These are phyloP conservation scores for Thelonectria blattea DNA, from an alignment of 2,329 filamentous ascomycete genomes.

Conservation along the genomic window DNA sequence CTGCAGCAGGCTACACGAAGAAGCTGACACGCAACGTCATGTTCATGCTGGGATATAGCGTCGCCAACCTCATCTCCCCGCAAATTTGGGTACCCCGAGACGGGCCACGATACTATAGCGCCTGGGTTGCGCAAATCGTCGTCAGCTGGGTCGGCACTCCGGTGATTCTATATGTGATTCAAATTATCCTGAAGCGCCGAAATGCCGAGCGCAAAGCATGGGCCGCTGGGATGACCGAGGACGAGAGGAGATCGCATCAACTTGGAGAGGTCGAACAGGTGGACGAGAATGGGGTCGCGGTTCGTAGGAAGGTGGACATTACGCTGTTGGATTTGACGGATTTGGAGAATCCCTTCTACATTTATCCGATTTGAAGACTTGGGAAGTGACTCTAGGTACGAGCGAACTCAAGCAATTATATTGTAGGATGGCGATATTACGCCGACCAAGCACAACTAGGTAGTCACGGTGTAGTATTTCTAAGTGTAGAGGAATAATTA, in stretches of 20 bases:
- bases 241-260: conserved; percentile 30
- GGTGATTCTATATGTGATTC: conserved; percentile 41
- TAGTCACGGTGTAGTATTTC: too few relatives aligned
- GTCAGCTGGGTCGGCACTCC: conserved; percentile 45
- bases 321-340: conserved; percentile 47
- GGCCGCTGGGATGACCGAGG: conserved; percentile 29
- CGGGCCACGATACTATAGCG: conserved; percentile 36
- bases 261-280: conserved; percentile 26
- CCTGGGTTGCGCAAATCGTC: conserved; percentile 34
- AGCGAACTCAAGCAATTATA: too few relatives aligned
- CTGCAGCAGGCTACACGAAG: conserved; percentile 49
- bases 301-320: conserved; percentile 43
- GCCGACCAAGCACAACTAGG: too few relatives aligned
- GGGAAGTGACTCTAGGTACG: too few relatives aligned
- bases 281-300: conserved; percentile 40
- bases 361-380: conserved; percentile 35
- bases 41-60: conserved; percentile 46
- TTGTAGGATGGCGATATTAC: too few relatives aligned
- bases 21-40: conserved; percentile 50
- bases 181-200: conserved; percentile 39
- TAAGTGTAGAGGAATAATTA: too few relatives aligned
- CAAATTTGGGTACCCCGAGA: conserved; percentile 44
- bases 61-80: conserved; percentile 44
- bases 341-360: conserved; percentile 47
- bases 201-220: conserved; percentile 40